These are phyloP conservation scores for Saururus chinensis DNA, from an alignment of 164 flowering plant genomes.

Conservation along the genomic window DNA sequence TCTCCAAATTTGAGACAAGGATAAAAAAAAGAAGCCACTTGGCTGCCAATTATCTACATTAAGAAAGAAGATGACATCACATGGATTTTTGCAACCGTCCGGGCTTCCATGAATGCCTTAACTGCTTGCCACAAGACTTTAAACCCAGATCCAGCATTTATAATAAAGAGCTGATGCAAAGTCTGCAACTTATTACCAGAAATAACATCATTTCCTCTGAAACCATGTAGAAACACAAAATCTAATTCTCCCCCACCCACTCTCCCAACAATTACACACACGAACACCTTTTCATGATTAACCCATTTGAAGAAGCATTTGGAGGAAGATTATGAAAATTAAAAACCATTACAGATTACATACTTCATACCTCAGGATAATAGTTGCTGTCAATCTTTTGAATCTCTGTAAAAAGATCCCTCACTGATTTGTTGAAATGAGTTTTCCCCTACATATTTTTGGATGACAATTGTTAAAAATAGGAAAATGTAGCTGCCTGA, in stretches of 20 bases:
- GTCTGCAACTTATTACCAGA: conserved; percentile 36
- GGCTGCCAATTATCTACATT: not conserved
- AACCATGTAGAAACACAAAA: too few species aligned
- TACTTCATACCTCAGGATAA: conserved; percentile 58
- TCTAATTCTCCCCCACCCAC: too few species aligned
- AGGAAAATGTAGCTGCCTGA: not conserved
- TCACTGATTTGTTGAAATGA: conserved; percentile 59
- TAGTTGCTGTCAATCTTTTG: conserved; percentile 61
- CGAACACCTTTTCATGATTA: not conserved
- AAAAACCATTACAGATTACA: not conserved
- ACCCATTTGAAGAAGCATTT: not conserved
- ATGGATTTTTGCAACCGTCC: conserved; percentile 49
- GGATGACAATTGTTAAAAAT: not conserved
- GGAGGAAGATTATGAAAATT: not conserved
- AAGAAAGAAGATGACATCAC: conserved; percentile 13
- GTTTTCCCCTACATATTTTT: conserved; percentile 29
- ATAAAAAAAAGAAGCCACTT: too few species aligned
- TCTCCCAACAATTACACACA: too few species aligned
- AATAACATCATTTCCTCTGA: too few species aligned
- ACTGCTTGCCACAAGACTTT: conserved; percentile 53
- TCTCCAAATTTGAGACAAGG: not conserved
- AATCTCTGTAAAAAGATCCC: conserved; percentile 50
- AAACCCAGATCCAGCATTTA: conserved; percentile 75
- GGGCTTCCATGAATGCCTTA: conserved; percentile 48
- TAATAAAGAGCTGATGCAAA: conserved; percentile 44